Conservation (phyloP, 2,329 filamentous ascomycete species). For the Clathrospora elynae region DNA sequence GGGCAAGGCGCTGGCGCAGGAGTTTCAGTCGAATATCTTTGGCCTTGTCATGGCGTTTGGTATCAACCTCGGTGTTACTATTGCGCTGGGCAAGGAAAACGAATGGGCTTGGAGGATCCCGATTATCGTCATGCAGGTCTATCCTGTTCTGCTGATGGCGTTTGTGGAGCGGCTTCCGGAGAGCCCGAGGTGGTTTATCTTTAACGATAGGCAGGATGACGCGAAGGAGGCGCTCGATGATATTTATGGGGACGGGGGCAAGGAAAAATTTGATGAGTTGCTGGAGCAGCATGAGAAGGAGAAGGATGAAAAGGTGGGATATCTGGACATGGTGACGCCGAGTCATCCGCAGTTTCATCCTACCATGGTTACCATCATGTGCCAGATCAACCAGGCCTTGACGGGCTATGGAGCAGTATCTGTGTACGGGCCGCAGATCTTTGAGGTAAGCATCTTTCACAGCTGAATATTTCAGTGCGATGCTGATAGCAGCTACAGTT, state of each 20-base stretch:
- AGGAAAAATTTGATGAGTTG: conserved; percentile 58
- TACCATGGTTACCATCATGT: conserved; percentile 65
- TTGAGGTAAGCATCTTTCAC: conserved; percentile 49
- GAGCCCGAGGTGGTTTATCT: conserved; percentile 63
- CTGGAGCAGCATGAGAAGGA: conserved; percentile 58
- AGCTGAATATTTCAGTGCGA: background rate
- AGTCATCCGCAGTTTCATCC: conserved; percentile 63
- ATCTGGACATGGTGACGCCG: conserved; percentile 63
- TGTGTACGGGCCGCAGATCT: conserved; percentile 68
- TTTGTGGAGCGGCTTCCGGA: conserved; percentile 62
- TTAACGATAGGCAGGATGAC: conserved; percentile 56
- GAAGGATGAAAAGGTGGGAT: conserved; percentile 54
- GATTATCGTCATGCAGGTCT: conserved; percentile 66
- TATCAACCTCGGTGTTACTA: conserved; percentile 62
- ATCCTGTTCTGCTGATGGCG: conserved; percentile 59
- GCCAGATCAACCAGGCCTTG: conserved; percentile 65
- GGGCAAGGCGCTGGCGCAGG: conserved; percentile 64
- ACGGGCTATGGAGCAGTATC: conserved; percentile 65
- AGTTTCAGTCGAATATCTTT: conserved; percentile 69
- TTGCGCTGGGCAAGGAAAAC: conserved; percentile 59
- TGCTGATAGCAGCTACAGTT: conserved; percentile 62
- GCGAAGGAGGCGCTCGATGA: conserved; percentile 56
- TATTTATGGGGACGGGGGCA: conserved; percentile 59
- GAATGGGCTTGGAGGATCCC: conserved; percentile 68
- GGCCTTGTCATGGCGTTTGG: conserved; percentile 65